A percentile compares a stretch with the other conserved stretches of the same genome.
phyloP scores from a whole-genome alignment of 148 eudicot genomes.

The Chenopodium berlandieri region DNA sequence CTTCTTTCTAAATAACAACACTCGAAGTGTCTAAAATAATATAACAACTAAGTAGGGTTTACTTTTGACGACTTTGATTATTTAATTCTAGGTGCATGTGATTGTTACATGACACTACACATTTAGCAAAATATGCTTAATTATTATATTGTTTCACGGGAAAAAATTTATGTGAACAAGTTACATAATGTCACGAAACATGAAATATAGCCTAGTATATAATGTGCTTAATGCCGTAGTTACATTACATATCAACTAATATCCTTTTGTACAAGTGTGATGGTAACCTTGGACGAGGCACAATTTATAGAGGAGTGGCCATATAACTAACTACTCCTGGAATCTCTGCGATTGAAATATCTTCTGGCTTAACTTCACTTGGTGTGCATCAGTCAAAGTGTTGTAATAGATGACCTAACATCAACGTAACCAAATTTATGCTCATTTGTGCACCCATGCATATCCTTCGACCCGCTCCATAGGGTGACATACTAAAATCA shows the following conservation, averaged over 20 bases:
- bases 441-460: slow-evolving; percentile 35
- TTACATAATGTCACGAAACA: too few relatives aligned
- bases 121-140: too few relatives aligned
- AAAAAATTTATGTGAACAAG: too few relatives aligned
- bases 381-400: slow-evolving; percentile 30
- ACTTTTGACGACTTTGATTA: too few relatives aligned
- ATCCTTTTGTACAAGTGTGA: slow-evolving; percentile 7
- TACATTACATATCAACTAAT: slow-evolving; percentile 11
- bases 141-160: too few relatives aligned
- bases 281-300: slow-evolving; percentile 29
- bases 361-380: slow-evolving; percentile 21
- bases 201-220: too few relatives aligned
- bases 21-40: too few relatives aligned
- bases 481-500: slow-evolving; percentile 34
- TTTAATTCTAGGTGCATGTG: too few relatives aligned
- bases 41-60: too few relatives aligned
- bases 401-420: slow-evolving; percentile 35
- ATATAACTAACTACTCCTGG: slow-evolving; percentile 29
- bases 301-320: slow-evolving; percentile 28
- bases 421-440: slow-evolving; percentile 24
- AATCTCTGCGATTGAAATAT: slow-evolving; percentile 32
- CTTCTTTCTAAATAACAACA: too few relatives aligned
- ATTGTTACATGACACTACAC: too few relatives aligned
- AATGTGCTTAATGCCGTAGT: background rate
- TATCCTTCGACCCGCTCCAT: slow-evolving; percentile 36